Conservation (phyloP, 208 protist species). For the Leishmania lainsoni region DNA sequence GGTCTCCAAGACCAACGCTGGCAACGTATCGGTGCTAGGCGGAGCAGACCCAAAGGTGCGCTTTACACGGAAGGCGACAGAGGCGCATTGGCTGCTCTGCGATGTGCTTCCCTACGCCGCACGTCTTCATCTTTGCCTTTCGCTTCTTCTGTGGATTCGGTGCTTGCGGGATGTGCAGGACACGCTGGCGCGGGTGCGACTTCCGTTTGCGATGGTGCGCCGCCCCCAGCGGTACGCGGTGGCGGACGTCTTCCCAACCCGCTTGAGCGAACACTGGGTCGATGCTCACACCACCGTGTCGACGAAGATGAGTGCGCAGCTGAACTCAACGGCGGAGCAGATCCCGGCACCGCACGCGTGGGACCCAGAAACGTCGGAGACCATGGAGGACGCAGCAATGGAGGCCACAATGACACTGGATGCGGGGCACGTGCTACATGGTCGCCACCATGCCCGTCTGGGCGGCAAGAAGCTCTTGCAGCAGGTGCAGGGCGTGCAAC, state of each 20-base stretch:
- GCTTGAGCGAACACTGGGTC: constrained; percentile 58
- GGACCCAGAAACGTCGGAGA: constrained; percentile 60
- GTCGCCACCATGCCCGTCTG: constrained; percentile 3
- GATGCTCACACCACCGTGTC: constrained; percentile 64
- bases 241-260: constrained; percentile 68
- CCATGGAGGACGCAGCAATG: constrained; percentile 40
- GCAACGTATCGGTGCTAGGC: constrained; percentile 15
- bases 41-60: constrained; percentile 28
- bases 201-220: constrained; percentile 54
- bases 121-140: constrained; percentile 64
- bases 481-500: constrained; percentile 48
- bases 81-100: constrained; percentile 38
- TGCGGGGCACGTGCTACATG: constrained; percentile 31
- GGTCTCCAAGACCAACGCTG: background rate
- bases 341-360: constrained; percentile 79
- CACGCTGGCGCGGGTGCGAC: constrained; percentile 56
- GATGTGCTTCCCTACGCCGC: constrained; percentile 55
- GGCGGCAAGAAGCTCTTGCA: constrained; percentile 24
- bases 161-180: constrained; percentile 72
- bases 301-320: constrained; percentile 37
- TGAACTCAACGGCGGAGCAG: constrained; percentile 78
- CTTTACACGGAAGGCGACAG: constrained; percentile 26
- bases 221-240: constrained; percentile 36
- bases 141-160: constrained; percentile 67
- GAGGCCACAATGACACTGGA: constrained; percentile 34